These are phyloP conservation scores for Pseudonitzschia multiseries DNA, from an alignment of 108 stramenopile species.

Conservation along the genomic window DNA sequence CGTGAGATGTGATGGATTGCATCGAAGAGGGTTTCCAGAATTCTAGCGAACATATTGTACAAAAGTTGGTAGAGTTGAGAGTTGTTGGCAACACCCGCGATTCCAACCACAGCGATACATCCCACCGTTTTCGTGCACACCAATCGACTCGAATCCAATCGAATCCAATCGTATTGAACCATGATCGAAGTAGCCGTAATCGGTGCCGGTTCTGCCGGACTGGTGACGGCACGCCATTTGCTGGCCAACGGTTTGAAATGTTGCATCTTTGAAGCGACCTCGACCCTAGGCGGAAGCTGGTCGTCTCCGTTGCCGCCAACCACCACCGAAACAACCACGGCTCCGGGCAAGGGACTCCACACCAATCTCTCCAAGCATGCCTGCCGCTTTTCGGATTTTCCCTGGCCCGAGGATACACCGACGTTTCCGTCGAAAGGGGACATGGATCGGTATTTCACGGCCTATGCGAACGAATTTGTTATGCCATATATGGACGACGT, in stretches of 20 bases:
- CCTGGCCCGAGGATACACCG: constrained; percentile 58
- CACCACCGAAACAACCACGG: neutral
- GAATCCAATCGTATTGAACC: too few relatives aligned
- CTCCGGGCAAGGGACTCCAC: constrained; percentile 61
- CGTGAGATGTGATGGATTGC: too few relatives aligned
- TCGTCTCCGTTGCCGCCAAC: constrained; percentile 8
- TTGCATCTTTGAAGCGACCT: constrained; percentile 50
- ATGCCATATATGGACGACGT: too few relatives aligned
- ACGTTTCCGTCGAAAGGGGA: constrained; percentile 57
- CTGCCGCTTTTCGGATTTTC: constrained; percentile 67
- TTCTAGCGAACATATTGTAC: too few relatives aligned
- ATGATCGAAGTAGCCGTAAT: constrained; percentile 69
- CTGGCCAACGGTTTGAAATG: constrained; percentile 45
- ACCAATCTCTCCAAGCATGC: constrained; percentile 73
- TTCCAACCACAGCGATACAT: too few relatives aligned
- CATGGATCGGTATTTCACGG: constrained; percentile 55
- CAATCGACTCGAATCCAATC: too few relatives aligned
- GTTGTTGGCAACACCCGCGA: too few relatives aligned
- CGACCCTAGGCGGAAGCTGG: constrained; percentile 62
- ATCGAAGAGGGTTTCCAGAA: too few relatives aligned
- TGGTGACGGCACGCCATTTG: constrained; percentile 64
- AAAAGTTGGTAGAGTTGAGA: too few relatives aligned
- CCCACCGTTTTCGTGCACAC: too few relatives aligned
- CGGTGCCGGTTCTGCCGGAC: constrained; percentile 71
- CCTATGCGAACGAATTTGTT: constrained; percentile 49